These are phyloP conservation scores for Hypoxylon intermedium DNA, from an alignment of 495 filamentous ascomycete species.

Conservation along the genomic window DNA sequence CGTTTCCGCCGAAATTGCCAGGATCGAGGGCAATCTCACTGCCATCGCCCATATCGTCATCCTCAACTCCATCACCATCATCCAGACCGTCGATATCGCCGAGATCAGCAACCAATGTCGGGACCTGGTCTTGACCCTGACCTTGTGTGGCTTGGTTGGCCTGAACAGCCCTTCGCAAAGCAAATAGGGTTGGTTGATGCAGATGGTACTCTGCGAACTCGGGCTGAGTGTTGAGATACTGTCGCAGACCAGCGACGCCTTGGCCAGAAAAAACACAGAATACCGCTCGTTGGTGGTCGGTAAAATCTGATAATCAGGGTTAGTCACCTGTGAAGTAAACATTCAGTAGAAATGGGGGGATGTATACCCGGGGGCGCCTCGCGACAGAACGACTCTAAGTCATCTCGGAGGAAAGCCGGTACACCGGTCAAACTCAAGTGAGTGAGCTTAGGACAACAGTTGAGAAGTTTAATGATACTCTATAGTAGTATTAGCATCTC, in stretches of 20 bases:
- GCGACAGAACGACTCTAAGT: constrained; percentile 82
- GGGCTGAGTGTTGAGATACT: constrained; percentile 69
- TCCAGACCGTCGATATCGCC: constrained; percentile 47
- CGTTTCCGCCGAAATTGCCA: constrained; percentile 19
- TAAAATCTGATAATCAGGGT: constrained; percentile 74
- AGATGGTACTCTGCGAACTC: constrained; percentile 39
- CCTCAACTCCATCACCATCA: constrained; percentile 49
- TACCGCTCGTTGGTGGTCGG: constrained; percentile 89
- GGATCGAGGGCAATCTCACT: constrained; percentile 51
- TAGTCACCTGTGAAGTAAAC: background rate
- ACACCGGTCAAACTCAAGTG: constrained; percentile 98
- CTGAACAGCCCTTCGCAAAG: constrained; percentile 9
- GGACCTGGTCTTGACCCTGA: constrained; percentile 6
- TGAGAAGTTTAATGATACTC: constrained; percentile 90
- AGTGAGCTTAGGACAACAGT: constrained; percentile 88
- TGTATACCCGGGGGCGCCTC: constrained; percentile 75
- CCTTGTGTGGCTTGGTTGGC: constrained; percentile 25
- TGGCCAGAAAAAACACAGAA: constrained; percentile 97
- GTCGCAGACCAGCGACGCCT: constrained; percentile 79
- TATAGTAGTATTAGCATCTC: constrained; percentile 48
- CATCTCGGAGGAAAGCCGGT: constrained; percentile 75
- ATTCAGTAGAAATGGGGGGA: background rate
- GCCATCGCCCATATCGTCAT: constrained; percentile 54
- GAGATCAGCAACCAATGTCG: constrained; percentile 25
- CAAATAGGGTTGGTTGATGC: constrained; percentile 5